A percentile compares a stretch with the other conserved stretches of the same genome.
These are phyloP conservation scores for Hortiboletus campestris DNA, from an alignment of 768 basidiomycete genomes.

Conservation along the genomic window DNA sequence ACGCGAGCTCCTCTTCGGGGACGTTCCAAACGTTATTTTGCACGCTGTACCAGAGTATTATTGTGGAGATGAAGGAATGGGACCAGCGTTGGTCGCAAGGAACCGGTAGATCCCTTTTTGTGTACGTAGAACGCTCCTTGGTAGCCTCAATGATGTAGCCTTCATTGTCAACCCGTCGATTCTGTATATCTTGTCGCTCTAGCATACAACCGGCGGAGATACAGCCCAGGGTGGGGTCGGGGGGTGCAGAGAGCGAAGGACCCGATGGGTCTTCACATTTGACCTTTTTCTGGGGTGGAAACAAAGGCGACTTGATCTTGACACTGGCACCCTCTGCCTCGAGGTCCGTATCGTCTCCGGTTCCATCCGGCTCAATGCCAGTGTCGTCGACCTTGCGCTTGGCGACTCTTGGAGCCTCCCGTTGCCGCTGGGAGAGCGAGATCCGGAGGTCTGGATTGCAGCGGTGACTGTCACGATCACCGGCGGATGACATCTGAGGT, in stretches of 20 bases:
- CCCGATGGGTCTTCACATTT: not conserved
- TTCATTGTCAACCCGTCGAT: not conserved
- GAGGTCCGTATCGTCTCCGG: not conserved
- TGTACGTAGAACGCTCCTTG: not conserved
- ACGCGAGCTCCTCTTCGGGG: not conserved
- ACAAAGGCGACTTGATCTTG: not conserved
- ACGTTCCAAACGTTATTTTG: not conserved
- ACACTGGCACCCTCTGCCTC: not conserved
- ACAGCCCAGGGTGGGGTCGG: too few species aligned
- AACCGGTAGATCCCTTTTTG: not conserved
- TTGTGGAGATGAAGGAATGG: constrained; percentile 2
- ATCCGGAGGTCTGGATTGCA: too few species aligned
- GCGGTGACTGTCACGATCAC: too few species aligned
- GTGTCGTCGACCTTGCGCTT: not conserved
- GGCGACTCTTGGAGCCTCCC: not conserved
- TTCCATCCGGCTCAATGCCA: not conserved
- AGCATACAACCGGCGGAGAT: not conserved
- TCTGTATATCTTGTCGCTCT: not conserved
- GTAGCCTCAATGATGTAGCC: not conserved
- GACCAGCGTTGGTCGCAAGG: constrained; percentile 5
- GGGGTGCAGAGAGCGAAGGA: not conserved
- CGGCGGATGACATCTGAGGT: too few species aligned
- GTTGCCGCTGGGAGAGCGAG: not conserved
- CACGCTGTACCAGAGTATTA: constrained; percentile 6
- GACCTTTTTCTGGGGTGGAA: not conserved